Percentiles rank a stretch among this genome's conserved stretches.
Evolutionary conservation across 257 asterid genomes (phyloP).

Genomic region (Salvia splendens): DNA sequence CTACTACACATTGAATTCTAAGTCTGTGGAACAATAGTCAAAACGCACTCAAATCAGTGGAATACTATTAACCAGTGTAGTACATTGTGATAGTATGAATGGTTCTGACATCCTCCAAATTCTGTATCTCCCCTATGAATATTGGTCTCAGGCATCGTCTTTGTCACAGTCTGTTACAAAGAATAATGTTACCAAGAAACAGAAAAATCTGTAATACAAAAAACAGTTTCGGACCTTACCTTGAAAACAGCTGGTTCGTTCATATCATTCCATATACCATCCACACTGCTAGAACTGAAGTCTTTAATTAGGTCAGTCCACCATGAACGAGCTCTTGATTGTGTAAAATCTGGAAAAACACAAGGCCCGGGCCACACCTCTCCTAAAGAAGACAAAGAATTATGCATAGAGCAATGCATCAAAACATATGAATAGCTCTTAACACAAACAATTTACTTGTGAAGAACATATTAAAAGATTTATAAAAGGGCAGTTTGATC

Average conservation of each 20-base stretch:
- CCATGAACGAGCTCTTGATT: slow-evolving; percentile 73
- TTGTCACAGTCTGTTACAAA: slow-evolving; percentile 67
- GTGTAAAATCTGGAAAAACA: slow-evolving; percentile 88
- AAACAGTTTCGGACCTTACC: slow-evolving; percentile 44
- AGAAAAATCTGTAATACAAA: slow-evolving; percentile 9
- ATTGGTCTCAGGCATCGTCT: slow-evolving; percentile 95
- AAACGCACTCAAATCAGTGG: slow-evolving; percentile 17
- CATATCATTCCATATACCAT: slow-evolving; percentile 97
- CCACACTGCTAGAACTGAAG: slow-evolving; percentile 69
- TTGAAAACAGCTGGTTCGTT: slow-evolving; percentile 90
- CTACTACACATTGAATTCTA: background rate
- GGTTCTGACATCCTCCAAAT: slow-evolving; percentile 76
- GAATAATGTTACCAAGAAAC: slow-evolving; percentile 22
- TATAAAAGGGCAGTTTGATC: background rate
- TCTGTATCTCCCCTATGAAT: slow-evolving; percentile 83
- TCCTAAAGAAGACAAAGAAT: slow-evolving; percentile 44
- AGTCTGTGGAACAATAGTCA: background rate
- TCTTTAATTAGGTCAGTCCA: slow-evolving; percentile 85
- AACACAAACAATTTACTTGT: slow-evolving; percentile 2
- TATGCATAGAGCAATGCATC: slow-evolving; percentile 17
- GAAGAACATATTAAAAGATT: background rate
- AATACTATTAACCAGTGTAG: background rate
- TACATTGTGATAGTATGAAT: slow-evolving; percentile 89
- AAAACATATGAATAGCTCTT: background rate
- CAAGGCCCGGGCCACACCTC: slow-evolving; percentile 98